A percentile compares a stretch with the other conserved stretches of the same genome.
These are phyloP conservation scores for Russula emetica DNA, from an alignment of 768 basidiomycete species.

Conservation along the genomic window DNA sequence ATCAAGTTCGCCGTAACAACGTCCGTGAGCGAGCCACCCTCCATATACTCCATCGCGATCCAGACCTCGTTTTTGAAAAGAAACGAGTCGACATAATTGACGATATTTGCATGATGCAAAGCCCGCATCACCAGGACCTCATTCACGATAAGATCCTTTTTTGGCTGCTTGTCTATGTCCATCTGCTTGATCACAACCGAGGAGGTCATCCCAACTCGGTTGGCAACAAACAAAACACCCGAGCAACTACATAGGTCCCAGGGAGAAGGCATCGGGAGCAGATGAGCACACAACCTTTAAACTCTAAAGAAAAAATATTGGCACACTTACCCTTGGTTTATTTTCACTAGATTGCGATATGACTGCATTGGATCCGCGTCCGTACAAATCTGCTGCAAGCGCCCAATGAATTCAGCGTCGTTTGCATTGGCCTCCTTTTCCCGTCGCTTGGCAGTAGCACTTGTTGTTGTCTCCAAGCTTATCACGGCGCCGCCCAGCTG, in stretches of 20 bases:
- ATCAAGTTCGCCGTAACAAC: slow-evolving; percentile 94
- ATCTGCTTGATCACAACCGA: slow-evolving; percentile 99
- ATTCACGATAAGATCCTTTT: slow-evolving; percentile 99
- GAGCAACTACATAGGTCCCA: slow-evolving; percentile 58
- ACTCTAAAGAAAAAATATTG: neutral
- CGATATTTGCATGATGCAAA: slow-evolving; percentile 95
- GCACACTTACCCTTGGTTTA: slow-evolving; percentile 87
- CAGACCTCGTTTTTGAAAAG: slow-evolving; percentile 96
- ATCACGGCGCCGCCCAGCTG: slow-evolving; percentile 59
- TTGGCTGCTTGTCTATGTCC: slow-evolving; percentile 99
- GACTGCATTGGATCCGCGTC: slow-evolving; percentile 94
- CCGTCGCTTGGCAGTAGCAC: slow-evolving; percentile 74
- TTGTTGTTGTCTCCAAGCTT: slow-evolving; percentile 60
- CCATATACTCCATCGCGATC: slow-evolving; percentile 99
- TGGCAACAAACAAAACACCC: slow-evolving; percentile 96
- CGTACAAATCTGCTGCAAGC: slow-evolving; percentile 90
- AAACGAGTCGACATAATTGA: slow-evolving; percentile 99
- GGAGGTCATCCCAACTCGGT: slow-evolving; percentile 91
- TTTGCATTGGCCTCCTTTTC: slow-evolving; percentile 58
- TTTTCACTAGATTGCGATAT: slow-evolving; percentile 91
- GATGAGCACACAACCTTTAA: slow-evolving; percentile 5
- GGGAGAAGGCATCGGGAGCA: too few species aligned
- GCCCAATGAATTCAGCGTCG: slow-evolving; percentile 85
- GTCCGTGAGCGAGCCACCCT: slow-evolving; percentile 90
- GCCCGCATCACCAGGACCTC: slow-evolving; percentile 99